phyloP scores from a whole-genome alignment of 768 basidiomycete species.

The Neoboletus subvelutipes region DNA sequence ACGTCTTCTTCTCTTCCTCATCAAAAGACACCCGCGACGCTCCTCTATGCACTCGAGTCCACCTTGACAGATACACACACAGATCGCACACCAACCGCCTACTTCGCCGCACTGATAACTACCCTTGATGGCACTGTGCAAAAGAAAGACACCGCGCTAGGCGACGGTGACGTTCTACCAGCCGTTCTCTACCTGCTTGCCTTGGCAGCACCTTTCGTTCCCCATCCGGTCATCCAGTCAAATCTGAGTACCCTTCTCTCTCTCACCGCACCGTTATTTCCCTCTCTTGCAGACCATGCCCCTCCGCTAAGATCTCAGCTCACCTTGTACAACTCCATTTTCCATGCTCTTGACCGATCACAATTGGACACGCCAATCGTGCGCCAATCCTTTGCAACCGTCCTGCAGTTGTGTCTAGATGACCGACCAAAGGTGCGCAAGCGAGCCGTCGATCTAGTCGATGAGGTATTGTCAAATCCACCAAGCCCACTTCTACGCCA shows the following conservation, averaged over 20 bases:
- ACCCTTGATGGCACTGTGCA: conserved; percentile 77
- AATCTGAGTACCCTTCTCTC: conserved; percentile 70
- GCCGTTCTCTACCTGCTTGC: conserved; percentile 40
- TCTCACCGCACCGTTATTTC: conserved; percentile 78
- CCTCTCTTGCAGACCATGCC: conserved; percentile 58
- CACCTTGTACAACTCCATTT: conserved; percentile 66
- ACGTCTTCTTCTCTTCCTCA: conserved; percentile 77
- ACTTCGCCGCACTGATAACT: conserved; percentile 89
- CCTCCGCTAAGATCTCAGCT: conserved; percentile 87
- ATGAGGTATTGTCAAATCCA: conserved; percentile 71
- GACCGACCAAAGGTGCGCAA: conserved; percentile 92
- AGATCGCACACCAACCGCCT: conserved; percentile 78
- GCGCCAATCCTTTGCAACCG: conserved; percentile 81
- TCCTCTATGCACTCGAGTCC: conserved; percentile 82
- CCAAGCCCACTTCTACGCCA: conserved; percentile 76
- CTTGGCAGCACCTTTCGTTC: conserved; percentile 45
- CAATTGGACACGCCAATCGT: conserved; percentile 67
- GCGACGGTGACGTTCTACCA: conserved; percentile 54
- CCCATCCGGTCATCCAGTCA: conserved; percentile 75
- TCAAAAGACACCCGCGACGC: conserved; percentile 85
- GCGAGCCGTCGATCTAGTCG: conserved; percentile 83
- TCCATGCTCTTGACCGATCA: conserved; percentile 67
- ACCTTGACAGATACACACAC: conserved; percentile 70
- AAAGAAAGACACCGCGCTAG: conserved; percentile 62
- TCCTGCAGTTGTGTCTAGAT: conserved; percentile 83